A percentile compares a stretch with the other conserved stretches of the same genome.
phyloP scores from a whole-genome alignment of 2,329 filamentous ascomycete species.

The Paramyrothecium sp. region DNA sequence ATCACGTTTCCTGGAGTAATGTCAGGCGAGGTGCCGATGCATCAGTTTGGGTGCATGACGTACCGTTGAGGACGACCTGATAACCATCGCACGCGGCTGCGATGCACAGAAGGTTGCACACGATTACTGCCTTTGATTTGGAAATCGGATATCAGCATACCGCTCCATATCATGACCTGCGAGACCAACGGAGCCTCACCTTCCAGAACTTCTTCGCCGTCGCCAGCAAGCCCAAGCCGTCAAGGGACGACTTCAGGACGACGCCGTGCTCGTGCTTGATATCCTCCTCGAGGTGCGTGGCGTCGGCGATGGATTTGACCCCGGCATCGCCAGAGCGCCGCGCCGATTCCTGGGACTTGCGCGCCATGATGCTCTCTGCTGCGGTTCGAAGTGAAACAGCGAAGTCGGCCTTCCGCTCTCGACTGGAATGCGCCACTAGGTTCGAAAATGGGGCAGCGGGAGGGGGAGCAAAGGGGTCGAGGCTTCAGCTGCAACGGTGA shows the following conservation, averaged over 20 bases:
- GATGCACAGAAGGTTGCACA: conserved; percentile 10
- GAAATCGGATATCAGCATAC: no score
- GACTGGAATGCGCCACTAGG: no score
- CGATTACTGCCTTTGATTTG: conserved; percentile 7
- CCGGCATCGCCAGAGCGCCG: background rate
- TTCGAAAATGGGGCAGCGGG: no score
- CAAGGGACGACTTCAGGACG: background rate
- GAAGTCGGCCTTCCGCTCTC: no score
- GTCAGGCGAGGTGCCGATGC: background rate
- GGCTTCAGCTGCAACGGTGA: background rate
- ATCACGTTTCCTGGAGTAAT: conserved; percentile 6
- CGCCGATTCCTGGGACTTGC: background rate
- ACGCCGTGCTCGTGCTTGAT: background rate
- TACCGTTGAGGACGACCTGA: conserved; percentile 8
- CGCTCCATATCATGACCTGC: no score
- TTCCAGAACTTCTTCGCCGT: conserved; percentile 1
- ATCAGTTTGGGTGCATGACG: background rate
- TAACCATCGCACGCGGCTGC: conserved; percentile 8
- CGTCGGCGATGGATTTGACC: background rate
- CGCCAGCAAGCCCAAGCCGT: background rate
- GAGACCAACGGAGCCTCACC: background rate
- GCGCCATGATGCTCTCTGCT: background rate
- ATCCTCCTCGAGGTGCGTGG: background rate
- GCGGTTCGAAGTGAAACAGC: no score
- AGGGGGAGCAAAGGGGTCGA: background rate